phyloP scores from a whole-genome alignment of 2,329 filamentous ascomycete species.

The Fusarium coicis region DNA sequence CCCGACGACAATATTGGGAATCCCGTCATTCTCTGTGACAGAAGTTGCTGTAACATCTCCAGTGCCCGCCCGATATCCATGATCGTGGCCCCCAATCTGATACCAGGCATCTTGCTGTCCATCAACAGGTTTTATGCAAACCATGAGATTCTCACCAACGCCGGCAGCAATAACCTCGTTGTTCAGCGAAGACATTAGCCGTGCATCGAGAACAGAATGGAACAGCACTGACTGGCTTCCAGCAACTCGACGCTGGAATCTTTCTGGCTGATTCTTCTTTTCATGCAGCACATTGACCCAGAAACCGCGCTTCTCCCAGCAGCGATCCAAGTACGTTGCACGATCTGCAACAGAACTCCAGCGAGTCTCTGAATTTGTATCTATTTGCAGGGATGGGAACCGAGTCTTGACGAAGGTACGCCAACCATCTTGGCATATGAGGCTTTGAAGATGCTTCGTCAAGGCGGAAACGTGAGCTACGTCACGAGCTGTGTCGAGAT shows the following conservation, averaged over 20 bases:
- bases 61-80: constrained; percentile 55
- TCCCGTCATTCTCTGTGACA: constrained; percentile 51
- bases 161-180: constrained; percentile 63
- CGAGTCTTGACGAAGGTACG: constrained; percentile 58
- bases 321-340: constrained; percentile 62
- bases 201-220: constrained; percentile 61
- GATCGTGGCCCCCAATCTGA: constrained; percentile 50
- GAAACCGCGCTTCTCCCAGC: constrained; percentile 63
- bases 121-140: constrained; percentile 51
- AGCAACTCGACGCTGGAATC: constrained; percentile 25
- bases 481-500: constrained; percentile 61
- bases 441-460: constrained; percentile 52
- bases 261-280: constrained; percentile 25
- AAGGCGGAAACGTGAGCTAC: constrained; percentile 55
- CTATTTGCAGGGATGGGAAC: constrained; percentile 56
- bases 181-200: constrained; percentile 48
- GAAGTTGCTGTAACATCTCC: constrained; percentile 63
- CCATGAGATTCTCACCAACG: constrained; percentile 62
- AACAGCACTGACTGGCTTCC: constrained; percentile 53
- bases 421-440: constrained; percentile 60
- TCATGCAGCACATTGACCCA: constrained; percentile 46
- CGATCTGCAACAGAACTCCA: constrained; percentile 57
- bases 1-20: constrained; percentile 56
- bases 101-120: constrained; percentile 50
- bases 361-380: constrained; percentile 34